Evolutionary conservation across 306 rosid species (phyloP).

Genomic region (Gleditsia sinensis): DNA sequence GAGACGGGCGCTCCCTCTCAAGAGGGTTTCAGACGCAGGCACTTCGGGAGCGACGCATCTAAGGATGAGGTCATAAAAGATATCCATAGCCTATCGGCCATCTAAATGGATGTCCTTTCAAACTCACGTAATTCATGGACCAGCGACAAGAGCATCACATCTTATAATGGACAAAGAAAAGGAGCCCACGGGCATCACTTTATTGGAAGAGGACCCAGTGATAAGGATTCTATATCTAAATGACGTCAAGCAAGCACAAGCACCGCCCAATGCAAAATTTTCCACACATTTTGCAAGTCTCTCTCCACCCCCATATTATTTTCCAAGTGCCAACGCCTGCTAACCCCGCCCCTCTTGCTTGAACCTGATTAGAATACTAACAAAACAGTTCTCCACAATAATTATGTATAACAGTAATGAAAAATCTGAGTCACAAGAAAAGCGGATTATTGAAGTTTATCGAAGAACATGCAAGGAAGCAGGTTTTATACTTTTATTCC

Average conservation of each 20-base stretch:
- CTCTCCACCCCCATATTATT: neutral
- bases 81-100: neutral
- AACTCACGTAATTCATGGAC: neutral
- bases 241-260: neutral
- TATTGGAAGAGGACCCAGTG: conserved; percentile 16
- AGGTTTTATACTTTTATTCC: neutral
- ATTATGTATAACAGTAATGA: neutral
- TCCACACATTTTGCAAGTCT: conserved; percentile 1
- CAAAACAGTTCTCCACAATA: neutral
- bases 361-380: neutral
- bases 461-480: neutral
- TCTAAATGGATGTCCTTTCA: neutral
- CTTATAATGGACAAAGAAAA: neutral
- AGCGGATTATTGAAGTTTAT: neutral
- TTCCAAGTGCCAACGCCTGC: conserved; percentile 7
- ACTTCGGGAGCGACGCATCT: too few species aligned
- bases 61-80: too few species aligned
- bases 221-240: neutral
- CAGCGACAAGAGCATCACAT: neutral
- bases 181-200: conserved; percentile 14
- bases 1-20: too few species aligned
- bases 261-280: conserved; percentile 18
- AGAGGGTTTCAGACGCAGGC: too few species aligned
- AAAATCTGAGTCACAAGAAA: neutral
- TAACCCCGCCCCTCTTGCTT: neutral